Evolutionary conservation across 1,284 basidiomycete genomes (phyloP).

Genomic region (Leccinum huronense): DNA sequence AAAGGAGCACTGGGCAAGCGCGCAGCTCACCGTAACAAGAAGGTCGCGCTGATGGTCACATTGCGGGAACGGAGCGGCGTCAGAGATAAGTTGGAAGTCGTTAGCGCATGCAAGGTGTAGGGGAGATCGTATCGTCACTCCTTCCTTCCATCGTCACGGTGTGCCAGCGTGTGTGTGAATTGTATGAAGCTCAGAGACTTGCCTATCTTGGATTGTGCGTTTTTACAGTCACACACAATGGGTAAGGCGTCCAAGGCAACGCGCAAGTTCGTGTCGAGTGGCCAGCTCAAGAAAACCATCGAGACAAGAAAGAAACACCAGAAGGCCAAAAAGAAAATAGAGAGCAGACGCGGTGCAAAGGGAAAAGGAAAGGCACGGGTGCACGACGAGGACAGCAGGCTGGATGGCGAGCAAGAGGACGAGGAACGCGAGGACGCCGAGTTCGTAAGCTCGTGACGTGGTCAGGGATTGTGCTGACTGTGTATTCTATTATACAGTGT

Average conservation of each 20-base stretch:
- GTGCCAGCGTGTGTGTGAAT: too few species aligned
- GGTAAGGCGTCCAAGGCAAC: conserved; percentile 62
- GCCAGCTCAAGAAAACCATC: conserved; percentile 84
- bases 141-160: too few species aligned
- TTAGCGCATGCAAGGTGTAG: too few species aligned
- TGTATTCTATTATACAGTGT: conserved; percentile 34
- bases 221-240: conserved; percentile 38
- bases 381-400: conserved; percentile 40
- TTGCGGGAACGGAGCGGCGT: too few species aligned
- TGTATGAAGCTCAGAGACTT: not conserved
- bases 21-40: too few species aligned
- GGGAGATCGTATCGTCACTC: too few species aligned
- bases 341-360: conserved; percentile 53
- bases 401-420: conserved; percentile 40
- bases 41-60: too few species aligned
- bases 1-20: too few species aligned
- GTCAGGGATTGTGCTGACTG: conserved; percentile 10
- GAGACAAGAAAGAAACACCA: conserved; percentile 76
- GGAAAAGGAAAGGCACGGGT: conserved; percentile 37
- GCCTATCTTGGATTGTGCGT: not conserved
- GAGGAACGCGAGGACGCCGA: not conserved
- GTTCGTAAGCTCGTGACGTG: conserved; percentile 16
- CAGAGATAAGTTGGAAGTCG: too few species aligned
- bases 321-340: conserved; percentile 69
- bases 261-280: conserved; percentile 84